Conservation (phyloP, 495 filamentous ascomycete genomes). For the Podospora conica region DNA sequence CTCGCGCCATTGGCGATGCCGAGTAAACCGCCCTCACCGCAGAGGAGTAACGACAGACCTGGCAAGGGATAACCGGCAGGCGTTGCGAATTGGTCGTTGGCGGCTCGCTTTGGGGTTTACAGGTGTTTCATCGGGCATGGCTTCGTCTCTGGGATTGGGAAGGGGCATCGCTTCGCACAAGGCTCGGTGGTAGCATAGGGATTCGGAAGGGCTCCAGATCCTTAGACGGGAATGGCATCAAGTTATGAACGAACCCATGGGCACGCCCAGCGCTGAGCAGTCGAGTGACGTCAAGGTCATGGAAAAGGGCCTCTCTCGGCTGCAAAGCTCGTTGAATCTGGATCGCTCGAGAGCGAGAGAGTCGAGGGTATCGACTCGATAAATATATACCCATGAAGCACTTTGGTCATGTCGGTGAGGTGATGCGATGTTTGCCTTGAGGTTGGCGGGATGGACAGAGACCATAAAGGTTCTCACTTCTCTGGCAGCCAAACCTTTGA, state of each 20-base stretch:
- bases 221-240: slow-evolving; percentile 33
- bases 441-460: background rate
- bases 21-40: slow-evolving; percentile 41
- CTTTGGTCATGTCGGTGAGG: background rate
- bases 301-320: background rate
- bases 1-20: slow-evolving; percentile 54
- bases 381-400: slow-evolving; percentile 1
- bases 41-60: slow-evolving; percentile 28
- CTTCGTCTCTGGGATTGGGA: slow-evolving; percentile 27
- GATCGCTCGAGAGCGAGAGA: background rate
- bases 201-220: slow-evolving; percentile 38
- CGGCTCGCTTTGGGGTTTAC: slow-evolving; percentile 29
- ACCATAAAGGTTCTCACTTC: background rate
- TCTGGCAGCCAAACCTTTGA: background rate
- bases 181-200: slow-evolving; percentile 32
- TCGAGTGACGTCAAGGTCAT: slow-evolving; percentile 17
- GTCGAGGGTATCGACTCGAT: background rate
- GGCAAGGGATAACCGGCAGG: slow-evolving; percentile 16
- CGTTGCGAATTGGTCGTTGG: slow-evolving; percentile 23
- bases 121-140: slow-evolving; percentile 28
- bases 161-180: slow-evolving; percentile 21
- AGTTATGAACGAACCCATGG: slow-evolving; percentile 22
- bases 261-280: slow-evolving; percentile 13
- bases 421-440: background rate
- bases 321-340: background rate